Percentiles rank a stretch among this genome's conserved stretches.
Evolutionary conservation across 306 rosid genomes (phyloP).

Genomic region (Datisca glomerata): DNA sequence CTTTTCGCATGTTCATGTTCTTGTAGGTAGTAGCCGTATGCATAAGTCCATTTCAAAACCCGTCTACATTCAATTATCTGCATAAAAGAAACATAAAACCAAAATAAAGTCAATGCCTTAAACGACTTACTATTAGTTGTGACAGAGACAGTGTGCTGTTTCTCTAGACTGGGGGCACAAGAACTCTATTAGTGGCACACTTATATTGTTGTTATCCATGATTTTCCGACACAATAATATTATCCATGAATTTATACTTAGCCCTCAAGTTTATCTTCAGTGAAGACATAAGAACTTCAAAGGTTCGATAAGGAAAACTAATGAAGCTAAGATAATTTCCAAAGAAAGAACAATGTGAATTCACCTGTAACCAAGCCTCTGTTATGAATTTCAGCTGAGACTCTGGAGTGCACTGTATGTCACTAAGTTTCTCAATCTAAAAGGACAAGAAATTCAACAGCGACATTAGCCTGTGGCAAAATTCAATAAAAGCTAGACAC

Average conservation of each 20-base stretch:
- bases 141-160: too few relatives aligned
- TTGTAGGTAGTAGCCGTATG: conserved; percentile 37
- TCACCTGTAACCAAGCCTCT: conserved; percentile 29
- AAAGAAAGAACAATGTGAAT: not conserved
- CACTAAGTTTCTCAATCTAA: conserved; percentile 20
- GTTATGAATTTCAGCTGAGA: conserved; percentile 22
- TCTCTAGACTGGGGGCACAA: too few relatives aligned
- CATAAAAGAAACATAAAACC: conserved; percentile 9
- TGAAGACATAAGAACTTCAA: too few relatives aligned
- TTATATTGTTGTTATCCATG: too few relatives aligned
- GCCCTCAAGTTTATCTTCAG: too few relatives aligned
- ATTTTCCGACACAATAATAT: too few relatives aligned
- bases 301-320: too few relatives aligned
- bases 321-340: not conserved
- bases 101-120: not conserved
- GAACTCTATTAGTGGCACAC: too few relatives aligned
- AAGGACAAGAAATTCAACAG: not conserved
- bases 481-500: too few relatives aligned
- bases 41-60: conserved; percentile 42
- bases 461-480: too few relatives aligned
- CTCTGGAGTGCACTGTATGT: conserved; percentile 15
- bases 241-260: too few relatives aligned
- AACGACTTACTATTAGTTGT: too few relatives aligned
- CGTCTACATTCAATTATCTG: conserved; percentile 40
- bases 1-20: conserved; percentile 48